Conservation (phyloP, 2,329 filamentous ascomycete species). For the Aureobasidium sp. region DNA sequence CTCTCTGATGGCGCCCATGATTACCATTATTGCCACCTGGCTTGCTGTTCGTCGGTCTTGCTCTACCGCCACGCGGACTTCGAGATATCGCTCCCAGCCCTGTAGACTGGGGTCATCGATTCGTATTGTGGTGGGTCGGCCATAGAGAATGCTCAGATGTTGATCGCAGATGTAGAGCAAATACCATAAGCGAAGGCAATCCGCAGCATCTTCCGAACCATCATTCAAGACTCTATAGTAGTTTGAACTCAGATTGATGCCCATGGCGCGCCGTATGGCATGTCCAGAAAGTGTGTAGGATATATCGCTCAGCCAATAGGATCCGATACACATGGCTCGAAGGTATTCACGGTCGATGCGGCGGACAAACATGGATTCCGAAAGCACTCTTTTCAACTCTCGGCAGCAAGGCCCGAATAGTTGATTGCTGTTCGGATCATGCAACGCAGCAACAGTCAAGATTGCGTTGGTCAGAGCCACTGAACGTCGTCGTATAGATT, state of each 20-base stretch:
- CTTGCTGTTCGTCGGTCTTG: conserved; percentile 52
- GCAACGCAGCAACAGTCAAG: conserved; percentile 52
- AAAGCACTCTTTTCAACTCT: conserved; percentile 52
- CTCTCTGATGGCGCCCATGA: conserved; percentile 49
- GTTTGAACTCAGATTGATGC: conserved; percentile 32
- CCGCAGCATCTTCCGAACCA: conserved; percentile 39
- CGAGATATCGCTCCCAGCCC: conserved; percentile 52
- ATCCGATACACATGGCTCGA: conserved; percentile 52
- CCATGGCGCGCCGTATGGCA: conserved; percentile 44
- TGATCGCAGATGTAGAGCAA: conserved; percentile 59
- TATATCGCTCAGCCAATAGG: conserved; percentile 57
- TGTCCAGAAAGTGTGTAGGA: conserved; percentile 56
- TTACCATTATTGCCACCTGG: conserved; percentile 52
- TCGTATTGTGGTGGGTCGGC: conserved; percentile 48
- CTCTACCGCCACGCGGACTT: conserved; percentile 44
- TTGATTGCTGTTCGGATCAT: conserved; percentile 48
- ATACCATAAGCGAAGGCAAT: conserved; percentile 56
- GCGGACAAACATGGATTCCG: conserved; percentile 51
- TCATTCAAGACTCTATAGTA: conserved; percentile 36
- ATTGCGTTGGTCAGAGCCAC: conserved; percentile 50
- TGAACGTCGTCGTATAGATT: conserved; percentile 46
- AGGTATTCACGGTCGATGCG: conserved; percentile 50
- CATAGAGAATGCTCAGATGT: conserved; percentile 57
- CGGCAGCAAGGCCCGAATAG: conserved; percentile 50
- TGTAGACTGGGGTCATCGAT: conserved; percentile 52